Evolutionary conservation across 2,329 filamentous ascomycete species (phyloP).

Genomic region (Gremmenia infestans): DNA sequence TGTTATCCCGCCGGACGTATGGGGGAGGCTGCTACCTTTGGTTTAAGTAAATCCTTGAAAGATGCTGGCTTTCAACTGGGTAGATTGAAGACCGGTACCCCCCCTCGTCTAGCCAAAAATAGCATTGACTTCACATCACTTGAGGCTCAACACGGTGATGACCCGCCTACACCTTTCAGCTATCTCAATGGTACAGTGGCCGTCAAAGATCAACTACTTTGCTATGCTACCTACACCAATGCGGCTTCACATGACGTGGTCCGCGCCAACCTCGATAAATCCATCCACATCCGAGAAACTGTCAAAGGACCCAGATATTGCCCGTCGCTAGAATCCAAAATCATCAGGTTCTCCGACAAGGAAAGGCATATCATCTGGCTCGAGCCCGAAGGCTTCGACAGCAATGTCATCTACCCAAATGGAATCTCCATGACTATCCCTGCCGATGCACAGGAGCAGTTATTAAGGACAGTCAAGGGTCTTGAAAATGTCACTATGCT

Average conservation of each 20-base stretch:
- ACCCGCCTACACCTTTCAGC: constrained; percentile 85
- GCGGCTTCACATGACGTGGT: constrained; percentile 76
- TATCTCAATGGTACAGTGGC: constrained; percentile 77
- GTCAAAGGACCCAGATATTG: constrained; percentile 94
- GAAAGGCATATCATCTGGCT: constrained; percentile 88
- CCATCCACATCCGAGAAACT: constrained; percentile 91
- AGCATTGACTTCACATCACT: constrained; percentile 75
- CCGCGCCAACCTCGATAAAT: constrained; percentile 86
- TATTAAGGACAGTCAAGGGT: constrained; percentile 82
- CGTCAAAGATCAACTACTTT: constrained; percentile 78
- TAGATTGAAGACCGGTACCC: constrained; percentile 91
- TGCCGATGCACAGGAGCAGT: constrained; percentile 74
- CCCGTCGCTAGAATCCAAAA: constrained; percentile 89
- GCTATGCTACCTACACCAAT: constrained; percentile 85
- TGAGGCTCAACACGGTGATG: constrained; percentile 72
- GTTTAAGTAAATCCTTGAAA: constrained; percentile 81
- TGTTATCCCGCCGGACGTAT: constrained; percentile 83
- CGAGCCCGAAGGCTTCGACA: constrained; percentile 91
- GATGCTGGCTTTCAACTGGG: constrained; percentile 88
- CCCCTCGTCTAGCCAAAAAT: constrained; percentile 74
- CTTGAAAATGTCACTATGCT: constrained; percentile 88
- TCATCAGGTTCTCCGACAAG: constrained; percentile 81
- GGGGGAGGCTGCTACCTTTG: constrained; percentile 89
- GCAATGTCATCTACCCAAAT: constrained; percentile 88
- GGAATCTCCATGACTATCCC: constrained; percentile 97